Conservation (phyloP, 148 eudicot genomes). For the Rhododendron henanense region DNA sequence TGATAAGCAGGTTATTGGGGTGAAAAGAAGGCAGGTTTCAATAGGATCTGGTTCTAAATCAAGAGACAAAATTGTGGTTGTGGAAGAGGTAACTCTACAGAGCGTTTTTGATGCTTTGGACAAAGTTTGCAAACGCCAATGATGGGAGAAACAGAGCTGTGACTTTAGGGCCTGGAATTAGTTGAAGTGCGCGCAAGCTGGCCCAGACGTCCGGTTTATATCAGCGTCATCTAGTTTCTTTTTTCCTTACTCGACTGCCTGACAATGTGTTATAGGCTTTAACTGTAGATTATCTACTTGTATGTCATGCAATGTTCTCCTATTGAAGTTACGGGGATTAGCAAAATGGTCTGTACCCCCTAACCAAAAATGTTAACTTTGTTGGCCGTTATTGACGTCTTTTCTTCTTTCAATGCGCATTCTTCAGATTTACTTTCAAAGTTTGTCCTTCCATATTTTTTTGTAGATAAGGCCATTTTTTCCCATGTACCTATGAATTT, state of each 20-base stretch:
- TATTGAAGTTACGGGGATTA: background rate
- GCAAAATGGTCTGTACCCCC: background rate
- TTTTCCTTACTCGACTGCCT: background rate
- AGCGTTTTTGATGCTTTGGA: conserved; percentile 64
- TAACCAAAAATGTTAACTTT: background rate
- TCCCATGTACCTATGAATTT: background rate
- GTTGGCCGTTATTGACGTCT: background rate
- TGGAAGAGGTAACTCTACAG: conserved; percentile 64
- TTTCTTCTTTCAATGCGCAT: background rate
- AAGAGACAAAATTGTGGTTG: conserved; percentile 84
- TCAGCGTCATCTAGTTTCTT: background rate
- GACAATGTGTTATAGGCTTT: background rate
- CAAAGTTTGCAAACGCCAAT: conserved; percentile 44
- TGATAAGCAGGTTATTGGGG: conserved; percentile 69
- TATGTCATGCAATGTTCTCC: background rate
- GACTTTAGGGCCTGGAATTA: background rate
- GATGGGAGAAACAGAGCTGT: background rate
- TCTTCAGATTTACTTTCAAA: background rate
- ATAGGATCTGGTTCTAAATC: conserved; percentile 87
- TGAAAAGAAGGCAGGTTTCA: conserved; percentile 80
- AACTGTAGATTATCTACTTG: background rate
- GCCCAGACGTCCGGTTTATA: no score
- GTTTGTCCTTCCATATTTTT: background rate
- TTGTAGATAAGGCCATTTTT: background rate
- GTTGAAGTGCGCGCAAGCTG: no score